Base-by-base conservation (phyloP, 2,329 filamentous ascomycete species). In the Colletotrichum higginsianum region DNA sequence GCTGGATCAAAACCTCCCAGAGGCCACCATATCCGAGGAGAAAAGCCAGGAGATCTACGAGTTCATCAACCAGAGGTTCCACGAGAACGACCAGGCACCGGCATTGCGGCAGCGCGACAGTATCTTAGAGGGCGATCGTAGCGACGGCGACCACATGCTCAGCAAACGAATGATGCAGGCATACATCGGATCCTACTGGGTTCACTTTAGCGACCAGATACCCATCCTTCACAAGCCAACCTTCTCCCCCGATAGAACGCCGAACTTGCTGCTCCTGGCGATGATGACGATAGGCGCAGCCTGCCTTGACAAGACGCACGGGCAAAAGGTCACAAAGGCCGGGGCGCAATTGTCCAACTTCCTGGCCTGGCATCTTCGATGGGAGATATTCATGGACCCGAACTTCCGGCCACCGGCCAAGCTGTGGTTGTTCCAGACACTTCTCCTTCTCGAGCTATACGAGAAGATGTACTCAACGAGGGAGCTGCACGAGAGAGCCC, bases 401-500 rank as follows among this genome's bases (percentile, higher is more conserved):
- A 94, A 95, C 81, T 98, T 97, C 82, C 88, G 94, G 21, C 95
- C 96, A 1, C 96, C 96, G 0, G 96, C 96, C 11, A 98, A 97
- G 82, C 84, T 99, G 9, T 99, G 96, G 96, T 90, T 98, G 0
- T 98, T 98, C 83, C 96, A 98, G 80, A 92, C 96, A 1, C 84
- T 98, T 62, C 86, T 98, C 5, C 87, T 98, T 6, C 87, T 98
- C 15, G 96, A 99, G 80, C 85, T 98, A 0, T 98, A 97, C 77
- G 96, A 99, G 84, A 99, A 99, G 86, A 96, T 98, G 93, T 98
- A 96, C 80, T 96, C 95, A 49, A 98, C 96, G 0, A 89, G 95
- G 74, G 92, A 94, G 70, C 85, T 98, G 42, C 96, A 99, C 81
- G 96, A 99, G 82, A 89, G 96, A 75, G 96, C 96, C 1, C 96